Evolutionary conservation across 2,329 filamentous ascomycete genomes (phyloP).

Genomic region (Aspergillus ustus): DNA sequence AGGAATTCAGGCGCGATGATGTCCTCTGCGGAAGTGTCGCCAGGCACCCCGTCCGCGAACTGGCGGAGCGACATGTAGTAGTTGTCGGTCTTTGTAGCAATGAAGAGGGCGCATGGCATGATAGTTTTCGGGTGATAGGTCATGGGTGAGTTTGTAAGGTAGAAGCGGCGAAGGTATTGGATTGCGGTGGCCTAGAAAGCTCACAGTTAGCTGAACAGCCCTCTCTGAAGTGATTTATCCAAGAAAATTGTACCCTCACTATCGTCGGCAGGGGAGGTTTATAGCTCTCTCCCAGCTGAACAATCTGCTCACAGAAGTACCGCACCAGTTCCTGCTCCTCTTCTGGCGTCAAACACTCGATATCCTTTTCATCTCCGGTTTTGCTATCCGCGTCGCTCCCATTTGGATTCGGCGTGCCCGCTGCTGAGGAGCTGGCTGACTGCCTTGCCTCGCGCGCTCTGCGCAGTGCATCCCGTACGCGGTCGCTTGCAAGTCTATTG

Average conservation of each 20-base stretch:
- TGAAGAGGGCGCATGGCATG: constrained; percentile 87
- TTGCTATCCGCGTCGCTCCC: constrained; percentile 40
- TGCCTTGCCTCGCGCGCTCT: constrained; percentile 46
- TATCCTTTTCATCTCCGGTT: constrained; percentile 47
- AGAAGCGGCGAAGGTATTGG: constrained; percentile 91
- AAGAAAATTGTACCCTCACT: constrained; percentile 56
- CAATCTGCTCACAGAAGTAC: constrained; percentile 71
- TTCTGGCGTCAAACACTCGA: constrained; percentile 79
- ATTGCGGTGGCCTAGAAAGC: constrained; percentile 71
- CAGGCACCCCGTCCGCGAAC: constrained; percentile 72
- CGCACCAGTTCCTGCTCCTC: constrained; percentile 83
- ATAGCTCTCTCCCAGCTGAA: constrained; percentile 64
- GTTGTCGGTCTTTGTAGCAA: constrained; percentile 91
- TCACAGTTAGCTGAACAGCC: background rate
- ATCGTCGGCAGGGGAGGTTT: constrained; percentile 60
- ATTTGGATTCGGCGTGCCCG: constrained; percentile 36
- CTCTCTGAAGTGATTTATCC: background rate
- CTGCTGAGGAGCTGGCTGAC: constrained; percentile 38
- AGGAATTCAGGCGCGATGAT: constrained; percentile 91
- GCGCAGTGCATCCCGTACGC: constrained; percentile 62
- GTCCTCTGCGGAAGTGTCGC: constrained; percentile 75
- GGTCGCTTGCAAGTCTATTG: constrained; percentile 76
- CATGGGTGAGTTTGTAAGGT: constrained; percentile 93
- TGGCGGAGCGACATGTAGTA: constrained; percentile 69
- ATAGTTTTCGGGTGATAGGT: constrained; percentile 91